A percentile compares a stretch with the other conserved stretches of the same genome.
Conservation (phyloP, 106 monocot species). For the Hemerocallis citrina region DNA sequence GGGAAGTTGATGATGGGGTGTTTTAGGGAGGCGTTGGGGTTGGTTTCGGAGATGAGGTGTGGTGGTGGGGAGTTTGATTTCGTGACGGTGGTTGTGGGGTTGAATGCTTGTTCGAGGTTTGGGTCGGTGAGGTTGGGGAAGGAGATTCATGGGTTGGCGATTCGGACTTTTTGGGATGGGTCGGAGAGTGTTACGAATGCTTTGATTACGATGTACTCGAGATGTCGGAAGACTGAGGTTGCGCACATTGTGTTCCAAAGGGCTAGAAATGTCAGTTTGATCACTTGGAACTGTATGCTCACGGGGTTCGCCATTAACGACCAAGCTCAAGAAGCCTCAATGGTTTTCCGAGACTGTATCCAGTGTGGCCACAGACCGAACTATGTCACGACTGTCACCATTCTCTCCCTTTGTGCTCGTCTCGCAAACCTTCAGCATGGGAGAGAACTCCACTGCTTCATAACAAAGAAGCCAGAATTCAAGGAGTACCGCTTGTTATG, state of each 20-base stretch:
- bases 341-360: slow-evolving; percentile 29
- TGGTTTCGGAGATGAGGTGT: slow-evolving; percentile 35
- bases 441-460: slow-evolving; percentile 42
- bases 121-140: slow-evolving; percentile 29
- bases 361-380: slow-evolving; percentile 20
- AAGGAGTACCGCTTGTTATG: slow-evolving; percentile 9
- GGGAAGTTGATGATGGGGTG: slow-evolving; percentile 27
- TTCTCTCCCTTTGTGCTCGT: slow-evolving; percentile 34
- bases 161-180: slow-evolving; percentile 13
- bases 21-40: slow-evolving; percentile 19
- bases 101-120: slow-evolving; percentile 31
- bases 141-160: slow-evolving; percentile 35
- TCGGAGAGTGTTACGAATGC: slow-evolving; percentile 31
- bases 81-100: slow-evolving; percentile 32
- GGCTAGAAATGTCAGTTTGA: slow-evolving; percentile 8
- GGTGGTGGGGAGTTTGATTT: slow-evolving; percentile 14
- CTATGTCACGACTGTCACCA: slow-evolving; percentile 30
- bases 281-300: slow-evolving; percentile 50
- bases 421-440: slow-evolving; percentile 37
- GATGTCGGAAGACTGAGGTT: slow-evolving; percentile 15
- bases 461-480: slow-evolving; percentile 23
- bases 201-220: slow-evolving; percentile 56
- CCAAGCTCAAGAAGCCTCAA: slow-evolving; percentile 14
- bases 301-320: slow-evolving; percentile 26
- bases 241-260: slow-evolving; percentile 28